Base-by-base conservation (phyloP, 2,329 filamentous ascomycete species). In the Aspergillus tubingensis region DNA sequence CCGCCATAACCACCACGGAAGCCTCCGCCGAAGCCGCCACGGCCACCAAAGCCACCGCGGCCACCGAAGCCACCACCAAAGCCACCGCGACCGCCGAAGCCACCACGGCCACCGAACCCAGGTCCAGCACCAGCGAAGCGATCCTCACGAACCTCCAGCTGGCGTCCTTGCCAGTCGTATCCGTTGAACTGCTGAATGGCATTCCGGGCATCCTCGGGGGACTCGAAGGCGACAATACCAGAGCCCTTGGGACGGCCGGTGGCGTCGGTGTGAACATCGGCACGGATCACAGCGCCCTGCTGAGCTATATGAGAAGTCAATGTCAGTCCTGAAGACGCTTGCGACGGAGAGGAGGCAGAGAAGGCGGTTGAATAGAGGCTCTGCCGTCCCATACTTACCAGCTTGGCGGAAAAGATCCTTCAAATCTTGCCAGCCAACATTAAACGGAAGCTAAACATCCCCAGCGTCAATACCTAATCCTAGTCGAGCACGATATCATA, bases 341-440 rank as follows among this genome's bases (percentile, higher is more conserved):
- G 38, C 21, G 30, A 52, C 27, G 21, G 39, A 17, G 27, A 23
- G 60, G 56, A 50, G 50, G 58, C 53, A 62, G 58, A 43, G 8
- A 23, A 44, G 15, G 30, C 54, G 52, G 44, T 41, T 47, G 41
- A 72, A 27, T 36, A 36, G 55, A 53, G 49, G 61, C 53, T 61
- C 53, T 60, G 61, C 44, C 57, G 58, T 67, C 61, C 58, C 62
- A 63, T 54, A 84, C 92, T 85, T 84, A 96, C 93, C 91, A 81
- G 95, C 93, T 85, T 97, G 93, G 74, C 95, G 91, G 85, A 99
- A 99, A 68, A 99, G 85, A 79, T 99, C 95, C 82, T 99, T 99
- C 70, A 99, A 82, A 79, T 99, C 95, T 81, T 99, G 95, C 95
- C 95, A 99, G 76, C 95, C 95, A 70, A 96, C 91, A 67, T 92